A percentile compares a stretch with the other conserved stretches of the same genome.
phyloP scores from a whole-genome alignment of 306 rosid genomes.

The Vigna mungo region DNA sequence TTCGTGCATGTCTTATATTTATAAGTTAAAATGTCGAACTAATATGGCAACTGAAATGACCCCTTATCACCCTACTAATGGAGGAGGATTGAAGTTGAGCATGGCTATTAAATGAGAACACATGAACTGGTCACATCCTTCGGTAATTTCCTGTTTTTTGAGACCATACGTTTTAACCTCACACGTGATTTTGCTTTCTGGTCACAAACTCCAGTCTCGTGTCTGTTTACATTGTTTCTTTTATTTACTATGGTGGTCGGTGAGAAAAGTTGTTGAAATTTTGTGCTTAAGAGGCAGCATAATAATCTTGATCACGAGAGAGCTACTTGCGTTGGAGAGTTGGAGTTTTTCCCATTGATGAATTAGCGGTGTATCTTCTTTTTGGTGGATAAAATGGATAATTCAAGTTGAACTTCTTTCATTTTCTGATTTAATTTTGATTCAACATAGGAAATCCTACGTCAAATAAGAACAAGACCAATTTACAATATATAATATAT shows the following conservation, averaged over 20 bases:
- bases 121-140: not conserved
- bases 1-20: not conserved
- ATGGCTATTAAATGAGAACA: constrained; percentile 52
- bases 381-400: not conserved
- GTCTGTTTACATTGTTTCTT: constrained; percentile 1
- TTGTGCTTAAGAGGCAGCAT: constrained; percentile 21
- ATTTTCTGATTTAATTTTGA: not conserved
- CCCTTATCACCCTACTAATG: constrained; percentile 44
- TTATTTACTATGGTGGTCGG: constrained; percentile 34
- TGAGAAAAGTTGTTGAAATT: constrained; percentile 39
- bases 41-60: constrained; percentile 42
- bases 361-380: not conserved
- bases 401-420: constrained; percentile 10
- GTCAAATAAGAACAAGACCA: too few species aligned
- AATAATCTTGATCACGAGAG: constrained; percentile 36
- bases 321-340: constrained; percentile 43
- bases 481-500: too few species aligned
- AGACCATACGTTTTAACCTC: constrained; percentile 8
- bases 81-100: constrained; percentile 57
- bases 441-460: too few species aligned
- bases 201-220: not conserved
- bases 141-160: not conserved
- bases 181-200: constrained; percentile 20
- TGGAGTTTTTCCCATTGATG: constrained; percentile 55
- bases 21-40: constrained; percentile 23